phyloP scores from a whole-genome alignment of 2,329 filamentous ascomycete species.

The Calycina marina region DNA sequence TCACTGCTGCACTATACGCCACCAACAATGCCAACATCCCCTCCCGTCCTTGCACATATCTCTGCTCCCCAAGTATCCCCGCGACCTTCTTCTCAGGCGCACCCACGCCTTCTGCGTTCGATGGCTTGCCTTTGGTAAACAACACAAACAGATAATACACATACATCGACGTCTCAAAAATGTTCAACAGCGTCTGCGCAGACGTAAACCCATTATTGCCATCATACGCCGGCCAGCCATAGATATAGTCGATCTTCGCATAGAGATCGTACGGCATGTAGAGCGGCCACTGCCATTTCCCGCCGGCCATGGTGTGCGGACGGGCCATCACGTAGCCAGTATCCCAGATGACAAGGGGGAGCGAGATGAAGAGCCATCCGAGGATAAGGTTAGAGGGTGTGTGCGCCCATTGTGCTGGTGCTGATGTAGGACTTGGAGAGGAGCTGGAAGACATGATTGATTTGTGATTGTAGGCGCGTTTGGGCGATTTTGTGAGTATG shows the following conservation, averaged over 20 bases:
- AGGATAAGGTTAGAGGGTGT: slow-evolving; percentile 42
- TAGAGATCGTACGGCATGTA: slow-evolving; percentile 55
- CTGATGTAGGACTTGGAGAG: slow-evolving; percentile 7
- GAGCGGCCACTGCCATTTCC: slow-evolving; percentile 42
- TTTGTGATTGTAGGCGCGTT: slow-evolving; percentile 3
- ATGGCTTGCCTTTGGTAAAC: slow-evolving; percentile 26
- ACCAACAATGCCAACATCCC: slow-evolving; percentile 42
- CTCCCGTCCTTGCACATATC: slow-evolving; percentile 33
- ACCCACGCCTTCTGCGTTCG: slow-evolving; percentile 16
- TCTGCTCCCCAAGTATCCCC: slow-evolving; percentile 32
- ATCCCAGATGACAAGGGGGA: slow-evolving; percentile 56
- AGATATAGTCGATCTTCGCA: slow-evolving; percentile 48
- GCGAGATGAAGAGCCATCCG: slow-evolving; percentile 45
- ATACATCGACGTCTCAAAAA: slow-evolving; percentile 44
- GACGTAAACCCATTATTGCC: slow-evolving; percentile 47
- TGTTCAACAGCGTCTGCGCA: slow-evolving; percentile 45
- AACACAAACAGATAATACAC: slow-evolving; percentile 43
- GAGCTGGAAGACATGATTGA: slow-evolving; percentile 14
- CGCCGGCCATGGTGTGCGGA: slow-evolving; percentile 53
- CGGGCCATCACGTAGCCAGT: slow-evolving; percentile 48
- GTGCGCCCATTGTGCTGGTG: slow-evolving; percentile 34
- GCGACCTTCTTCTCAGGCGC: slow-evolving; percentile 20
- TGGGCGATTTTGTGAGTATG: neutral
- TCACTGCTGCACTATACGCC: slow-evolving; percentile 41
- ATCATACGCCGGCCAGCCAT: slow-evolving; percentile 49